Conservation (phyloP, 169 alveolate species). For the Eimeria sp. region DNA sequence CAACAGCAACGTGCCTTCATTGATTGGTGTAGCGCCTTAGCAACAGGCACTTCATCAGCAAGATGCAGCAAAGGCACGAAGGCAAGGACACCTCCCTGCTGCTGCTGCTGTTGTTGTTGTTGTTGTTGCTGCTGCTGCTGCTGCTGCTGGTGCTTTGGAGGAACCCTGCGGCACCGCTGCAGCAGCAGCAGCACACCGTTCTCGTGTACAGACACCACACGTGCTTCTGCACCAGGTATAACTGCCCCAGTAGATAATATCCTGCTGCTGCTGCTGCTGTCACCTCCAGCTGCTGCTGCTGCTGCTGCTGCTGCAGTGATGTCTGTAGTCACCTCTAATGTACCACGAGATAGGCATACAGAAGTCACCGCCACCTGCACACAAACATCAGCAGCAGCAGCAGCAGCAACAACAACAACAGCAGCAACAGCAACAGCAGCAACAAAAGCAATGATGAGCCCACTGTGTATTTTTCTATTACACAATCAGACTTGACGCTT, state of each 20-base stretch:
- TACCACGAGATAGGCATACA: not conserved
- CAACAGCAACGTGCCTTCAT: not conserved
- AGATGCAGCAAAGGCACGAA: slow-evolving; percentile 46
- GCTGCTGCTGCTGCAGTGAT: slow-evolving; percentile 40
- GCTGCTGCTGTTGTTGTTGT: slow-evolving; percentile 34
- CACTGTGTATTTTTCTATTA: too few species aligned
- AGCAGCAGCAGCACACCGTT: slow-evolving; percentile 52
- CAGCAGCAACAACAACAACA: slow-evolving; percentile 31
- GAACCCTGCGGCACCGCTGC: not conserved
- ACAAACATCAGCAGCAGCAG: not conserved
- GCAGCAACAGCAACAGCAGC: not conserved
- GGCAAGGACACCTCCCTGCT: slow-evolving; percentile 6
- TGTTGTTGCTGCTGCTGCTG: slow-evolving; percentile 25
- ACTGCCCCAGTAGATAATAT: not conserved
- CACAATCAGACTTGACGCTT: too few species aligned
- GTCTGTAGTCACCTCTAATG: slow-evolving; percentile 35
- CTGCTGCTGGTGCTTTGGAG: not conserved
- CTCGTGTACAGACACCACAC: slow-evolving; percentile 27
- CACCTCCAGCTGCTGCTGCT: not conserved
- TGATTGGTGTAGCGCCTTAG: not conserved
- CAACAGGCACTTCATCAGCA: slow-evolving; percentile 23
- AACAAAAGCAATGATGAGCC: not conserved
- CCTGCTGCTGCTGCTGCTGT: slow-evolving; percentile 53
- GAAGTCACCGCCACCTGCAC: slow-evolving; percentile 45
- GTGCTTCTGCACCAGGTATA: not conserved